Conservation (phyloP, 306 rosid species). For the Vigna unguiculata region DNA sequence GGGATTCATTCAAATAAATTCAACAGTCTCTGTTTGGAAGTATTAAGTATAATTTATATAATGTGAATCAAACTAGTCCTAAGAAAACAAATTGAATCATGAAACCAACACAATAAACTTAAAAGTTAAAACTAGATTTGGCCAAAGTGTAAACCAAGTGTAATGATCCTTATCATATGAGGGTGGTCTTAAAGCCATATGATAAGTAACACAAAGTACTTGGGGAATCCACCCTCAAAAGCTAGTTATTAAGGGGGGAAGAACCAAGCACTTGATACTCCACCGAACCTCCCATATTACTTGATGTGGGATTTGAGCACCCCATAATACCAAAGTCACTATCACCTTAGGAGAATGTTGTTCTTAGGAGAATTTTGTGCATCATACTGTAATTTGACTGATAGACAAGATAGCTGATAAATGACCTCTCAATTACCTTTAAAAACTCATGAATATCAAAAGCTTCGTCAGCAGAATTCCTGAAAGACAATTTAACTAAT, state of each 20-base stretch:
- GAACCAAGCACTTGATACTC: no score
- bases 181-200: not conserved
- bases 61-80: constrained; percentile 34
- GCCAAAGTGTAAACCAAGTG: constrained; percentile 3
- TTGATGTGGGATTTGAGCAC: no score
- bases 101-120: constrained; percentile 8
- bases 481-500: constrained; percentile 51
- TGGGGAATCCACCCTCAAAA: no score
- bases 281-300: no score
- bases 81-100: not conserved
- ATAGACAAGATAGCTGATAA: constrained; percentile 27
- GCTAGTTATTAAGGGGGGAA: no score
- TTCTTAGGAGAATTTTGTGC: constrained; percentile 16
- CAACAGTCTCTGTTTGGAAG: no score
- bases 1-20: no score
- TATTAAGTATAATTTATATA: not conserved
- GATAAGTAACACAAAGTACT: no score
- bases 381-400: not conserved
- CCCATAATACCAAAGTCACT: no score
- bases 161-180: not conserved
- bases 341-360: not conserved
- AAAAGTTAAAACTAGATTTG: constrained; percentile 14
- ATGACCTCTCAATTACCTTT: constrained; percentile 60
- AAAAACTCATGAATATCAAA: constrained; percentile 55
- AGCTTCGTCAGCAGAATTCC: constrained; percentile 64